Conservation (phyloP, 1,284 basidiomycete genomes). For the Heliocybe sulcata region DNA sequence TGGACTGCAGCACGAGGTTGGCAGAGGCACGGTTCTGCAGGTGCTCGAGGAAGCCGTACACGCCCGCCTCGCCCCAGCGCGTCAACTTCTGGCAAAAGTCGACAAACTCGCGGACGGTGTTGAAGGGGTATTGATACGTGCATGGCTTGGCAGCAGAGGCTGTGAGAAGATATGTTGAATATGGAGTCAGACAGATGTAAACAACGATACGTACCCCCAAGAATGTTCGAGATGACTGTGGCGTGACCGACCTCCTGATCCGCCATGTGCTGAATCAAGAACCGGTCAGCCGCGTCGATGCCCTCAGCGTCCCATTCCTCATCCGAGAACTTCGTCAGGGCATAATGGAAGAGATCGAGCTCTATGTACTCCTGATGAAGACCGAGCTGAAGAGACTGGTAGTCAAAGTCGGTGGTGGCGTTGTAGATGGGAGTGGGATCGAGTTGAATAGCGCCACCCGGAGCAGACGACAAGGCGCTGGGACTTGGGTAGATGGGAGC, state of each 20-base stretch:
- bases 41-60: slow-evolving; percentile 54
- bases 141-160: slow-evolving; percentile 33
- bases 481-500: too few species aligned
- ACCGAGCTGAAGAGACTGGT: slow-evolving; percentile 30
- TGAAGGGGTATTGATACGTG: slow-evolving; percentile 54
- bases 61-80: slow-evolving; percentile 56
- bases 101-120: slow-evolving; percentile 50
- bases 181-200: slow-evolving; percentile 12
- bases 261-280: slow-evolving; percentile 49
- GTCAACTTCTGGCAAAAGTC: slow-evolving; percentile 54
- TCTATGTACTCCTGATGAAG: slow-evolving; percentile 59
- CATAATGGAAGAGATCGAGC: slow-evolving; percentile 58
- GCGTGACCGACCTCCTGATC: slow-evolving; percentile 54
- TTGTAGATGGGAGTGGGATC: background rate
- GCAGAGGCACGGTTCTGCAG: slow-evolving; percentile 53
- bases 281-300: slow-evolving; percentile 43
- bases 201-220: slow-evolving; percentile 19
- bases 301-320: slow-evolving; percentile 52
- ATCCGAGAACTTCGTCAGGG: slow-evolving; percentile 42
- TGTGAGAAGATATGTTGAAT: slow-evolving; percentile 11
- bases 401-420: background rate
- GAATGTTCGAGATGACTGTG: slow-evolving; percentile 38
- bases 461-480: too few species aligned
- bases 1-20: slow-evolving; percentile 47
- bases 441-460: too few species aligned